Conservation (phyloP, 352 stramenopile genomes). For the Detonula confervacea region DNA sequence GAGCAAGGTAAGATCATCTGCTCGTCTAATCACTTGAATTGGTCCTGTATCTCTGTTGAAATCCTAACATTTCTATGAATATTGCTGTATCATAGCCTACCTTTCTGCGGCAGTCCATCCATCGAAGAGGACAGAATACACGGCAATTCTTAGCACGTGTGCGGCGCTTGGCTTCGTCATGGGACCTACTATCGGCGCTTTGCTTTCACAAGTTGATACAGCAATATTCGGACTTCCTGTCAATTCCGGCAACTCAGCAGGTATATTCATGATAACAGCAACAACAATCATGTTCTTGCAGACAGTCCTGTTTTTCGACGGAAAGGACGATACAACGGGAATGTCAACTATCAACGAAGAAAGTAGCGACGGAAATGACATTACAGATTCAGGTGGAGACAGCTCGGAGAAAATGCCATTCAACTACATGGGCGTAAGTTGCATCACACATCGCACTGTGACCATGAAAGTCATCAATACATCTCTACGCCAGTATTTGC, state of each 20-base stretch:
- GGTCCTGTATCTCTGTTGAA: background rate
- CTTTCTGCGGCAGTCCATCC: conserved; percentile 35
- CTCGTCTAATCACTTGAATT: background rate
- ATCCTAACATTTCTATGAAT: background rate
- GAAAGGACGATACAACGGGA: conserved; percentile 43
- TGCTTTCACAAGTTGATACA: conserved; percentile 59
- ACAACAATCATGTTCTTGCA: conserved; percentile 51
- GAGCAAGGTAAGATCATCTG: conserved; percentile 53
- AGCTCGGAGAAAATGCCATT: conserved; percentile 23
- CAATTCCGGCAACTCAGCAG: conserved; percentile 57
- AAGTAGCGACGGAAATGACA: conserved; percentile 9
- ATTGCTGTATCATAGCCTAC: conserved; percentile 28
- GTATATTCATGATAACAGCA: conserved; percentile 51
- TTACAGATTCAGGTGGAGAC: background rate
- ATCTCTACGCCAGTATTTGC: too few species aligned
- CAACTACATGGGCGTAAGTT: conserved; percentile 35
- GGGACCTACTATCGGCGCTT: conserved; percentile 56
- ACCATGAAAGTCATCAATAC: too few species aligned
- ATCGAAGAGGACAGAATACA: conserved; percentile 48
- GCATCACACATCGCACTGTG: too few species aligned
- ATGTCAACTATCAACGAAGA: background rate
- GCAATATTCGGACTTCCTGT: conserved; percentile 32
- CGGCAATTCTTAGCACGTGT: conserved; percentile 57
- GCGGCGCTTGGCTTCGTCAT: conserved; percentile 61
- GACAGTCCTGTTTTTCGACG: conserved; percentile 49